Evolutionary conservation across 805 yeast genomes (phyloP).

Genomic region (Vanderwaltozyma verrucispora): DNA sequence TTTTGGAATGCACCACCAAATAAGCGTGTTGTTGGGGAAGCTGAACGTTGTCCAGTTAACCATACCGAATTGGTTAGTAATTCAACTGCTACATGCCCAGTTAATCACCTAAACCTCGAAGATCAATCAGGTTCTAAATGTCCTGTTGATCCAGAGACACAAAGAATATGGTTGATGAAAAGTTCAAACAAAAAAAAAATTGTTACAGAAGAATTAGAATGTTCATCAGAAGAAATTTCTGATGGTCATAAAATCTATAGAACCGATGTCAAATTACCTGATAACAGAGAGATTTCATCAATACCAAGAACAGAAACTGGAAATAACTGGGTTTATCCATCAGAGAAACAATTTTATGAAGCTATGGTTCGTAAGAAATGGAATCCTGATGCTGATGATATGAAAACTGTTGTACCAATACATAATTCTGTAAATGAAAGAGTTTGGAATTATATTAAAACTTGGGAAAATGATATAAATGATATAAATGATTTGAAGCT

Average conservation of each 20-base stretch:
- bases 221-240: slow-evolving; percentile 36
- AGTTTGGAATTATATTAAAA: slow-evolving; percentile 75
- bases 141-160: slow-evolving; percentile 59
- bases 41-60: not conserved
- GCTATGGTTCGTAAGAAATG: slow-evolving; percentile 90
- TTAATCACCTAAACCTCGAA: not conserved
- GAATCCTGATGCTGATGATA: slow-evolving; percentile 72
- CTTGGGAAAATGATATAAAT: slow-evolving; percentile 67
- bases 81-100: not conserved
- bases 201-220: slow-evolving; percentile 23
- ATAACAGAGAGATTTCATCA: slow-evolving; percentile 67
- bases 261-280: slow-evolving; percentile 41
- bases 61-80: not conserved
- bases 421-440: slow-evolving; percentile 90
- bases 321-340: slow-evolving; percentile 87
- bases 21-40: not conserved
- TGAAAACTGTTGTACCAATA: slow-evolving; percentile 86
- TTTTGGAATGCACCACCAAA: not conserved
- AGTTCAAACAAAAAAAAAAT: slow-evolving; percentile 9
- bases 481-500: slow-evolving; percentile 70
- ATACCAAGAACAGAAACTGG: slow-evolving; percentile 69
- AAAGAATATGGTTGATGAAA: slow-evolving; percentile 46
- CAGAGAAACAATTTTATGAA: slow-evolving; percentile 87
- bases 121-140: slow-evolving; percentile 28
- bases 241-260: slow-evolving; percentile 26